phyloP scores from a whole-genome alignment of 306 rosid species.

The Rosa multiflora region DNA sequence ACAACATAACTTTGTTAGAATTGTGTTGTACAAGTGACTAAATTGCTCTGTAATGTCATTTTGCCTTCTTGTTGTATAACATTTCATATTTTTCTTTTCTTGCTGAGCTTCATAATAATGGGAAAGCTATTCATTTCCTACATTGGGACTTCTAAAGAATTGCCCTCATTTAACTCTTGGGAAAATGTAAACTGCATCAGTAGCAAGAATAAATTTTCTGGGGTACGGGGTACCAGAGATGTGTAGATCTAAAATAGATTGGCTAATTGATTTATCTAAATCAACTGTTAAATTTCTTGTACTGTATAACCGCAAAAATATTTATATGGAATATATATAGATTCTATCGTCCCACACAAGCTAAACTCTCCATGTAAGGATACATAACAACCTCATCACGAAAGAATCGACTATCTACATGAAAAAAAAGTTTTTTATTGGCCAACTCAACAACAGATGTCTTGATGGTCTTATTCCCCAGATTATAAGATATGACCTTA shows the following conservation, averaged over 20 bases:
- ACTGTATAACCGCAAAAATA: too few relatives aligned
- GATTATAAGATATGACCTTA: neutral
- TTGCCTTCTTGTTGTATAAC: neutral
- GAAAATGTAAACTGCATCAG: too few relatives aligned
- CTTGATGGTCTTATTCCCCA: neutral
- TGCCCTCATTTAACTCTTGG: too few relatives aligned
- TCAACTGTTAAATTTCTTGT: too few relatives aligned
- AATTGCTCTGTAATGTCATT: neutral
- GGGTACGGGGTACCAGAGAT: too few relatives aligned
- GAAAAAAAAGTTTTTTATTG: neutral
- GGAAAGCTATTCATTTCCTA: neutral
- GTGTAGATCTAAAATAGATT: too few relatives aligned
- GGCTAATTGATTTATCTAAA: too few relatives aligned
- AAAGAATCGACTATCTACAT: too few relatives aligned
- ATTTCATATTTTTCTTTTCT: neutral
- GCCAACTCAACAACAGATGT: neutral
- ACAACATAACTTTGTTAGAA: neutral
- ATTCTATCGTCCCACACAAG: neutral
- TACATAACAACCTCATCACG: too few relatives aligned
- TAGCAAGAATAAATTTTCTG: too few relatives aligned
- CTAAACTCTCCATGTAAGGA: neutral
- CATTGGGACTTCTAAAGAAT: neutral
- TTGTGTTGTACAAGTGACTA: constrained; percentile 7
- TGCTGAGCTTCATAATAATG: neutral
- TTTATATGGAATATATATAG: neutral